Base-by-base conservation (phyloP, 1,284 basidiomycete species). In the Malassezia equina region DNA sequence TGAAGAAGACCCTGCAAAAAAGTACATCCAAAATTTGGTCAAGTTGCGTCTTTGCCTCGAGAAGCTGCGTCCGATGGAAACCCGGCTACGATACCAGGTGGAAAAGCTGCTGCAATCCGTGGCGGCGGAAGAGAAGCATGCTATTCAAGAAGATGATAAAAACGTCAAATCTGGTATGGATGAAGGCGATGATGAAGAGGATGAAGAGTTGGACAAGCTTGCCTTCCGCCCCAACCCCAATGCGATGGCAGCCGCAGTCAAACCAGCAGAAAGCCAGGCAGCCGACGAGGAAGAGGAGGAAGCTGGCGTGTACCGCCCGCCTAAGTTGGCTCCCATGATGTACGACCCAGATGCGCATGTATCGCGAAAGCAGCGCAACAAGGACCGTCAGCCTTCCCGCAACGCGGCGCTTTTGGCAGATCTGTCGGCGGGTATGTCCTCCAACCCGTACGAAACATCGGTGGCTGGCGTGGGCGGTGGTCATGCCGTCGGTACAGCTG, bases 31-130 rank as follows among this genome's bases (percentile, higher is more conserved):
- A 45, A 58, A 61, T 19, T 58, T 73, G 1, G 56, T 72, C 27
- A 59, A 60, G 51, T 50, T 65, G 19, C 55, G 71, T 1, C 51
- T 73, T n/a, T 51, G 67, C 39, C 57, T 73, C 17, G 79, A 80
- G 52, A 79, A 79, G 65, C 73, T 78, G 24, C 69, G 75, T 25
- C 76, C 77, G 0, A 65, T 98, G 33, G 91, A 98, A 76, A 80
- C 80, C 51, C 84, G 87, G 67, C 85, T 96, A 80, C 84, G 83
- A 58, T 94, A 96, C 75, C 91, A 96, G 75, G 88, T 96, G 67
- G 90, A 95, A 67, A 95, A 96, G 75, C 81, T 68, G 17, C 47
- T 71, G 9, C 55, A 62, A 9, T 61, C 70, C 4, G 66, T 65
- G 4, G 65, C 58, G 3, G 64, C 60, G 34, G 61, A 48, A 15